Evolutionary conservation across 164 flowering plant genomes (phyloP).

Genomic region (Vitis riparia): DNA sequence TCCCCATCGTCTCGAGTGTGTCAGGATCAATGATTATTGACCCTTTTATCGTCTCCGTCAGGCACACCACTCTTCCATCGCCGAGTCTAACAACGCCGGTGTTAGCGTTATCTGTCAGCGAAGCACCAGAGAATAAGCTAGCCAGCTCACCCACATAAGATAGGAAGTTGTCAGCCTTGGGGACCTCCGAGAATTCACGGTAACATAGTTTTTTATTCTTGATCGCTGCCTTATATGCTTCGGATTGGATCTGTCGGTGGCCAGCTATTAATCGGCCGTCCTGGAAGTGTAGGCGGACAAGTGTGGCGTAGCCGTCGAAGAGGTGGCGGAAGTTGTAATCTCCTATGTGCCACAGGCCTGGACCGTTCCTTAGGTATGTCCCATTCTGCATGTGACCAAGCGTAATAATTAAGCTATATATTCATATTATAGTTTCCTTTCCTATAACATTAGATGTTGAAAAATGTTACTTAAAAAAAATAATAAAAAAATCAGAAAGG

Average conservation of each 20-base stretch:
- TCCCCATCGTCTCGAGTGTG: conserved; percentile 76
- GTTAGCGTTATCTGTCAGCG: conserved; percentile 92
- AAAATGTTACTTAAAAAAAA: no score
- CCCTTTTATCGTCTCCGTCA: conserved; percentile 93
- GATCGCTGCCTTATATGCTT: conserved; percentile 85
- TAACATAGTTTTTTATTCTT: conserved; percentile 64
- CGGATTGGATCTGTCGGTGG: conserved; percentile 86
- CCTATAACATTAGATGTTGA: no score
- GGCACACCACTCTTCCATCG: conserved; percentile 87
- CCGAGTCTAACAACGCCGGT: conserved; percentile 86
- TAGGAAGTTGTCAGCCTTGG: conserved; percentile 62
- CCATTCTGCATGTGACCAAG: conserved; percentile 63
- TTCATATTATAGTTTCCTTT: background rate
- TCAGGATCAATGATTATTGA: conserved; percentile 74
- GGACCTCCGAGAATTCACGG: conserved; percentile 92
- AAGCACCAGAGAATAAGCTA: conserved; percentile 78
- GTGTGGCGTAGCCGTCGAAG: conserved; percentile 92
- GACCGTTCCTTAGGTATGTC: conserved; percentile 92
- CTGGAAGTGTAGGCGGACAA: conserved; percentile 77
- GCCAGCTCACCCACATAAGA: conserved; percentile 74
- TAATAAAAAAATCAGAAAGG: no score
- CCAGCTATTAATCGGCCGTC: conserved; percentile 63
- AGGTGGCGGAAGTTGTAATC: conserved; percentile 90
- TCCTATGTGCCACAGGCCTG: conserved; percentile 89
- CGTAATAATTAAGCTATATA: background rate